Conservation (phyloP, 106 monocot genomes). For the Narthecium ossifragum region DNA sequence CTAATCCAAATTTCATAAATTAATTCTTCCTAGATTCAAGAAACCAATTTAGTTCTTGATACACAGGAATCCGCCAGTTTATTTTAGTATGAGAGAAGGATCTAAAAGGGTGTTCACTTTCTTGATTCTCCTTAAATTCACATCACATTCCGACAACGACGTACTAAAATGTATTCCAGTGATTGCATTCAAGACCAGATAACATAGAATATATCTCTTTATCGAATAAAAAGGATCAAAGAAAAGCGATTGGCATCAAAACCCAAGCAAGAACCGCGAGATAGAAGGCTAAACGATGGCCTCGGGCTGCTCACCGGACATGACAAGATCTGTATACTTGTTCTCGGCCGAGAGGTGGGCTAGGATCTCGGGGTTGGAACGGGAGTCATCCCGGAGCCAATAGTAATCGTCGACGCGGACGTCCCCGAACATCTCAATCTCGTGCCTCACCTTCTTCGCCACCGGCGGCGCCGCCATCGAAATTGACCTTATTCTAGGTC, state of each 20-base stretch:
- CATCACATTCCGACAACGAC: not conserved
- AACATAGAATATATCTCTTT: not conserved
- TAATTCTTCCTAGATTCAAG: too few relatives aligned
- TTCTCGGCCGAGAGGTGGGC: conserved; percentile 74
- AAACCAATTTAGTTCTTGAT: too few relatives aligned
- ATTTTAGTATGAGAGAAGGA: too few relatives aligned
- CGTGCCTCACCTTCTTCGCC: conserved; percentile 81
- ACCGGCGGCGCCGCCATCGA: conserved; percentile 24
- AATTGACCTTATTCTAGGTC: too few relatives aligned
- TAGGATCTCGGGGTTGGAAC: conserved; percentile 58
- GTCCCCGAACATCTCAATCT: conserved; percentile 84
- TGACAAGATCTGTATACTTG: conserved; percentile 52
- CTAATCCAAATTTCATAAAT: too few relatives aligned
- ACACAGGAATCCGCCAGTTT: too few relatives aligned
- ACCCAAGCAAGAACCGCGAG: not conserved
- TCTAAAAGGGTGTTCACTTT: too few relatives aligned
- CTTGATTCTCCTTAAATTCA: not conserved
- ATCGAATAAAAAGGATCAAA: not conserved
- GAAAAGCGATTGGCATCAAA: not conserved
- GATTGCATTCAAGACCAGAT: not conserved
- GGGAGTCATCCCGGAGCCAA: conserved; percentile 95
- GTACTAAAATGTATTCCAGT: not conserved
- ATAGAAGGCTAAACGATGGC: too few relatives aligned
- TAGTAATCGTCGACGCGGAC: conserved; percentile 89
- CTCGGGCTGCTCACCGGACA: conserved; percentile 70